Evolutionary conservation across 2,329 filamentous ascomycete species (phyloP).

Genomic region (Ascochyta koolunga): DNA sequence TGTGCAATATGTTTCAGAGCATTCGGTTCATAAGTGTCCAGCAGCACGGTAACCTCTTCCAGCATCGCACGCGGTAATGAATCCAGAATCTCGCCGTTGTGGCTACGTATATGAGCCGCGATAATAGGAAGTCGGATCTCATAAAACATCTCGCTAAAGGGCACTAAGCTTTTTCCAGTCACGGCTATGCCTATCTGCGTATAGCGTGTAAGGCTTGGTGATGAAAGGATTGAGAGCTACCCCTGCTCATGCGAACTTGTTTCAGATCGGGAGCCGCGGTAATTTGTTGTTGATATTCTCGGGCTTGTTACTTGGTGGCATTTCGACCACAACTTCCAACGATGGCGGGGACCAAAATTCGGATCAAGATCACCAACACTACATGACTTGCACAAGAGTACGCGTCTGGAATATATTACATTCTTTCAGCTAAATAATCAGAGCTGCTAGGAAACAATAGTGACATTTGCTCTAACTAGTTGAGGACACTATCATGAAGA

Average conservation of each 20-base stretch:
- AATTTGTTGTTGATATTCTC: constrained; percentile 12
- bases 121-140: constrained; percentile 15
- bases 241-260: constrained; percentile 25
- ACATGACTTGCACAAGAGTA: too few species aligned
- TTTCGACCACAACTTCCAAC: too few species aligned
- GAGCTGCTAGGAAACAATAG: too few species aligned
- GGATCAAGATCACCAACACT: too few species aligned
- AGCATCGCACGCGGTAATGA: constrained; percentile 9
- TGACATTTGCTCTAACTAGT: too few species aligned
- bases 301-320: neutral
- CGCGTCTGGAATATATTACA: too few species aligned
- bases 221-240: constrained; percentile 22
- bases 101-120: constrained; percentile 14
- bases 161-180: constrained; percentile 11
- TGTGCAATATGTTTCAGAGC: constrained; percentile 18
- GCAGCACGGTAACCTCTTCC: constrained; percentile 20
- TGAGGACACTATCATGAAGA: too few species aligned
- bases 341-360: too few species aligned
- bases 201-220: constrained; percentile 7
- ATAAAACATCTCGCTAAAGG: constrained; percentile 26
- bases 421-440: too few species aligned
- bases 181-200: neutral
- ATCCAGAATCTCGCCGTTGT: constrained; percentile 3
- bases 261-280: constrained; percentile 22
- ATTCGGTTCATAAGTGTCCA: constrained; percentile 26